Base-by-base conservation (phyloP, 192 early-diverging fungal species). In the Coemansia sp. region DNA sequence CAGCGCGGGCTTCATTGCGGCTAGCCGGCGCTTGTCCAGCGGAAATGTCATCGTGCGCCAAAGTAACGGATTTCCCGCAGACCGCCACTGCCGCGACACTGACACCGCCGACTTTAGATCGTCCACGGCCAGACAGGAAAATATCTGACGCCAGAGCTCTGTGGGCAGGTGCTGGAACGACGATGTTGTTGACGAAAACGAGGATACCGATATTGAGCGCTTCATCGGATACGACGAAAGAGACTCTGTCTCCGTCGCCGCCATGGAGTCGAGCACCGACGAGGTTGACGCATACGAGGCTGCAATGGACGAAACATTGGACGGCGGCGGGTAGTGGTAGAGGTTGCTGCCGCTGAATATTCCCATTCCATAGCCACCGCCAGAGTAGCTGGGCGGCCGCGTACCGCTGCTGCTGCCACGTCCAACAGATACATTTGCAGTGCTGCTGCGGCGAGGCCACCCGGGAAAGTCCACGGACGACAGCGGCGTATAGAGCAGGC, bases 31-130 rank as follows among this genome's bases (percentile, higher is more conserved):
- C 72, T 82, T 82, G 36, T 82, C 81, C 3, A 82, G 74, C 41
- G 81, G 81, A 35, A 82, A 76, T 0, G 62, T 61, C 81, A 82
- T 74, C 46, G 71, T 70, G 66, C 76, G 71, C 81, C 81, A 82
- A 17, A 82, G 71, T 33, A 82, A 59, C 50, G 75, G 73, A 41
- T 72, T 74, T 15, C 63, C 81, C 20, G 76, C 76, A 11, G 81
- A 74, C 50, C 70, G 66, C 76, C 75, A 78, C 66, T 82, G 75
- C 36, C 72, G 63, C 36, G 71, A 78, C 58, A 82, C 72, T 63
- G 63, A 68, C 5, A 75, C 81, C 3, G 67, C 75, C 5, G 62
- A 41, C 25, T 67, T 63, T 6, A 82, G 69, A 38, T 78, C 72
- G 8, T 76, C 81, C 32, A 36, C 48, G 45, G 38, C 55, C 54